Evolutionary conservation across 768 basidiomycete species (phyloP).

Genomic region (Sarcomyxa edulis): DNA sequence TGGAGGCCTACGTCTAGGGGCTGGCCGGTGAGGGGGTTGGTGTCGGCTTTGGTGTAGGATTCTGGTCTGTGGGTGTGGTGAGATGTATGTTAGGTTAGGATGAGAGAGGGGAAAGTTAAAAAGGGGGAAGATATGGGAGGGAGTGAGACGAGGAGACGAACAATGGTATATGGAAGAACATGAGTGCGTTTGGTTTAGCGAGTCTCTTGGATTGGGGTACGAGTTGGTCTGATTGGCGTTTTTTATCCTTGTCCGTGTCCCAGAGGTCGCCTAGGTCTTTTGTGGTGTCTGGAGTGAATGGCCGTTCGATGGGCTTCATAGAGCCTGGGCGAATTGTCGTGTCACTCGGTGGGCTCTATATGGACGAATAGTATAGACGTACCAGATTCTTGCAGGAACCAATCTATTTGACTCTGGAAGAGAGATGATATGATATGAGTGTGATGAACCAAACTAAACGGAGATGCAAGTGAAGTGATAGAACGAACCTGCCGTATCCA

Average conservation of each 20-base stretch:
- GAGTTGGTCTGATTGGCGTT: constrained; percentile 50
- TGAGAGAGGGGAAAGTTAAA: not conserved
- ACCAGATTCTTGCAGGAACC: constrained; percentile 84
- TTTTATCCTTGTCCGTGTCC: too few species aligned
- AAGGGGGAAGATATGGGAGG: constrained; percentile 1
- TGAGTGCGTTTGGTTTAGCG: constrained; percentile 91
- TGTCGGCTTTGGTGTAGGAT: constrained; percentile 67
- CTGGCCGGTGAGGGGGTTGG: constrained; percentile 50
- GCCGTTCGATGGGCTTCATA: constrained; percentile 73
- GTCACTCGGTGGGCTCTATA: not conserved
- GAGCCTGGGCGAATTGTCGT: constrained; percentile 28
- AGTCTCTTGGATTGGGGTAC: constrained; percentile 49
- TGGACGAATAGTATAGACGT: constrained; percentile 10
- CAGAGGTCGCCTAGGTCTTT: constrained; percentile 67
- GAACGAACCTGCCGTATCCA: constrained; percentile 70
- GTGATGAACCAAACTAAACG: not conserved
- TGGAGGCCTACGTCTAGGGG: constrained; percentile 66
- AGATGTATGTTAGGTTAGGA: not conserved
- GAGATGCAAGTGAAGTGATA: constrained; percentile 1
- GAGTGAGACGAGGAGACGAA: constrained; percentile 27
- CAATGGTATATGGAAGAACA: constrained; percentile 99
- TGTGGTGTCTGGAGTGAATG: constrained; percentile 73
- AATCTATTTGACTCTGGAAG: constrained; percentile 74
- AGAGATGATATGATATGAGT: constrained; percentile 3
- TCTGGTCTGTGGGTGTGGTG: constrained; percentile 58